Evolutionary conservation across 1,284 basidiomycete species (phyloP), one percentile per base, ranked within the genome.

Genomic region (Ganoderma leucocontextum): DNA sequence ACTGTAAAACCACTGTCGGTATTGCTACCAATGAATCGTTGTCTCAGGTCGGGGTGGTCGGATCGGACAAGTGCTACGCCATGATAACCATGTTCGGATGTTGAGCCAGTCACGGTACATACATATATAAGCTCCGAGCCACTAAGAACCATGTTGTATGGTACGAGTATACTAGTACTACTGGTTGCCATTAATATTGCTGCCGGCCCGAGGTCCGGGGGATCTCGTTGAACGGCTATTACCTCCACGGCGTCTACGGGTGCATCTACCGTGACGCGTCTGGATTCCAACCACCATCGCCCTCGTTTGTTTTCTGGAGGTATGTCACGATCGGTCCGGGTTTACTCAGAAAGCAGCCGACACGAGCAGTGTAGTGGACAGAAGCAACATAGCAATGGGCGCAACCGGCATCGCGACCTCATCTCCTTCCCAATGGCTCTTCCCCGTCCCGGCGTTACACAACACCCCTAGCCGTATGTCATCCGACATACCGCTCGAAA

Each of bases 361-460:
- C n/a, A 15, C 13, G 10, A 15, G 38, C 22, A 39, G 12, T 25
- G 13, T 6, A 42, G 35, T 15, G 13, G 10, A 36, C 33, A n/a
- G 55, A 58, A 38, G 4, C 36, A n/a, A 19, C 19, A 38, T 12
- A 36, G 12, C n/a, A 42, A 74, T 75, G 72, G 71, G 72, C 29
- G 67, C 73, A 1, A 70, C 71, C 10, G 70, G 29, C 35, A 55
- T 66, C 36, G 62, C 66, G 8, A 59, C 70, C 7, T 38, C 64
- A 35, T 64, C 72, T 12, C 49, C 65, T 67, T 80, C 84, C 25
- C 92, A 94, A 79, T 94, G 92, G 92, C 77, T 92, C 2, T 94
- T 94, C 75, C 83, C 90, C 47, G 72, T 89, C 38, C 82, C 85
- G 62, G 83, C 88, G 8, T 82, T 94, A 12, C 78, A 83, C 55